Base-by-base conservation (phyloP, 2,329 filamentous ascomycete genomes). In the Phaeoacremonium minimum region DNA sequence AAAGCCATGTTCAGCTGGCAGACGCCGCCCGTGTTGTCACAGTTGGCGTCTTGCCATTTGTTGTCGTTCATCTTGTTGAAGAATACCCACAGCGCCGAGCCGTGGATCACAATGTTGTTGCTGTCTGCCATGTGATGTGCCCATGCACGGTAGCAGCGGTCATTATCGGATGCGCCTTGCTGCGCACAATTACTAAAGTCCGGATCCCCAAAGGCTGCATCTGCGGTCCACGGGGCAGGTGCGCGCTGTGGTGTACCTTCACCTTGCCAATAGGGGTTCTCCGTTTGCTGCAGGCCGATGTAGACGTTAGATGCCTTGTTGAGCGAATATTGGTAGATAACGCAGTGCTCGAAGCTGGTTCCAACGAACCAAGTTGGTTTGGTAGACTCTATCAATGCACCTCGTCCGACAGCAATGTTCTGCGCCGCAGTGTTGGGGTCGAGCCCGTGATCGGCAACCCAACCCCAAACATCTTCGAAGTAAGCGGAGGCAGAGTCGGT, bases 391-490 rank as follows among this genome's bases (percentile, higher is more conserved):
- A 71, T 55, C 3, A 73, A 55, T 0, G 66, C 49, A 19, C 71
- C 69, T 12, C 73, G 66, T 30, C 64, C 73, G 26, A 62, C 59
- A 31, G 61, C 67, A 20, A 69, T 69, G 32, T 58, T 62, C 35
- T 61, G 62, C 28, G 45, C 43, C 33, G 45, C 33, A 6, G 53
- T 47, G n/a, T 41, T 34, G n/a, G 62, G 61, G 37, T 77, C 73
- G 13, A 77, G 58, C 41, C 72, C 69, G 51, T 72, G 71, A 45
- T 74, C 71, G 6, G 55, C 49, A 16, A 60, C 56, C 63, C 61
- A 67, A 15, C 64, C 65, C 73, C 69, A 75, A 41, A 64, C 60
- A 42, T 73, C 75, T 48, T 79, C 73, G 32, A 77, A 61, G 45
- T 77, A 77, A 7, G 65, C 65, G 2, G 67, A 67, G 1, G 65